Evolutionary conservation across 805 yeast genomes (phyloP).

Genomic region (Metschnikowia gelsemii): DNA sequence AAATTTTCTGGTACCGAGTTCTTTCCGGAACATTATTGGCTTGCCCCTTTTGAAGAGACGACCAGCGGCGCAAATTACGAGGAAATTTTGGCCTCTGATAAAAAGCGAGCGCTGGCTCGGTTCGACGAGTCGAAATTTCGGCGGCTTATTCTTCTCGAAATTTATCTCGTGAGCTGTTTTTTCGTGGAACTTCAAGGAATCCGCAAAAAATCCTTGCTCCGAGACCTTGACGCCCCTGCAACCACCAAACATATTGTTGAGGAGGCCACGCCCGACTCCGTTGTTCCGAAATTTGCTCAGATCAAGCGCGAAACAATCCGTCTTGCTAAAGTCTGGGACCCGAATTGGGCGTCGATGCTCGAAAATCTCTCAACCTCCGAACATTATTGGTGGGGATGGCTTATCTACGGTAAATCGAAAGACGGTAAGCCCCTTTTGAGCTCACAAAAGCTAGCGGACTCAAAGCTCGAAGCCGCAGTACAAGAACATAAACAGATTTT

Average conservation of each 20-base stretch:
- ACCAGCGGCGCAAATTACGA: slow-evolving; percentile 21
- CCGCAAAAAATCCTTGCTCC: slow-evolving; percentile 25
- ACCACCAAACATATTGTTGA: slow-evolving; percentile 39
- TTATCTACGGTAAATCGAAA: slow-evolving; percentile 37
- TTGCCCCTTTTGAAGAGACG: slow-evolving; percentile 29
- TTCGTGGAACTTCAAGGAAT: slow-evolving; percentile 29
- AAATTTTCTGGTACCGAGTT: slow-evolving; percentile 25
- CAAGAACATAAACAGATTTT: slow-evolving; percentile 21
- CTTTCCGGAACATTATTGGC: slow-evolving; percentile 40
- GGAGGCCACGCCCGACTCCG: slow-evolving; percentile 28
- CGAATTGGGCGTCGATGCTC: slow-evolving; percentile 28
- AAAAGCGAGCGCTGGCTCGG: slow-evolving; percentile 24
- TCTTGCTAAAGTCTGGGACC: slow-evolving; percentile 25
- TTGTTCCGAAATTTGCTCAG: slow-evolving; percentile 22
- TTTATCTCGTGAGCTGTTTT: slow-evolving; percentile 31
- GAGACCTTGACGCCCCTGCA: slow-evolving; percentile 26
- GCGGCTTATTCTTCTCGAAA: slow-evolving; percentile 29
- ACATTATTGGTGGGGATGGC: slow-evolving; percentile 41
- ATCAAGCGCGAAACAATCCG: slow-evolving; percentile 30
- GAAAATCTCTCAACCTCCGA: slow-evolving; percentile 31
- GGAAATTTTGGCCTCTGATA: slow-evolving; percentile 24
- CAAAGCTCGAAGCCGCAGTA: slow-evolving; percentile 22
- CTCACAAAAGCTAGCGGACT: slow-evolving; percentile 22
- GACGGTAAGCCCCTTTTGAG: slow-evolving; percentile 29
- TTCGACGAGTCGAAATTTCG: slow-evolving; percentile 31